Conservation (phyloP, 2,329 filamentous ascomycete genomes). For the Falciphora oryzae region DNA sequence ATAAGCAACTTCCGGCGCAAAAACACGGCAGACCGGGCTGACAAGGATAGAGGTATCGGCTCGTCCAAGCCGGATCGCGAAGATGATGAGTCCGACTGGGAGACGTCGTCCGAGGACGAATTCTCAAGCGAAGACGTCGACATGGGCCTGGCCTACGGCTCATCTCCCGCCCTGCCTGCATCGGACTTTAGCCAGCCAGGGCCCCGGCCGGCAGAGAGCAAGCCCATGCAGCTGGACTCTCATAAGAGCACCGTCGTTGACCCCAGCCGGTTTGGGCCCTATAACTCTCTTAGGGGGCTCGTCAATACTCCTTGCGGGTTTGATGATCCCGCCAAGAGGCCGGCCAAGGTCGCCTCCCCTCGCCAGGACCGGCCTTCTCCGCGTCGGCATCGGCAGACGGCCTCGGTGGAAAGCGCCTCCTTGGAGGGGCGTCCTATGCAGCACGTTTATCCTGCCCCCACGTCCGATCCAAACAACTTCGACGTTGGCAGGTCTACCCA, state of each 20-base stretch:
- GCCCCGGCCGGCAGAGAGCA: background rate
- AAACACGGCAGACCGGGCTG: slow-evolving; percentile 27
- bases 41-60: slow-evolving; percentile 28
- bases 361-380: slow-evolving; percentile 26
- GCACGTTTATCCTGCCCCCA: slow-evolving; percentile 60
- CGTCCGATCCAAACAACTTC: slow-evolving; percentile 57
- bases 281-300: slow-evolving; percentile 54
- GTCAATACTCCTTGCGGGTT: slow-evolving; percentile 53
- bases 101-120: slow-evolving; percentile 39
- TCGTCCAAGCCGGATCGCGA: slow-evolving; percentile 33
- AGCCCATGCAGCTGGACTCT: slow-evolving; percentile 25
- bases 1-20: slow-evolving; percentile 36
- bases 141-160: slow-evolving; percentile 36
- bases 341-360: background rate
- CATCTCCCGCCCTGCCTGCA: slow-evolving; percentile 20
- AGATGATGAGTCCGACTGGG: slow-evolving; percentile 48
- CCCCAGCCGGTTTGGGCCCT: slow-evolving; percentile 52
- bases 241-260: slow-evolving; percentile 48
- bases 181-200: slow-evolving; percentile 22
- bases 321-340: slow-evolving; percentile 27
- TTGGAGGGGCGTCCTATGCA: slow-evolving; percentile 43
- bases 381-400: slow-evolving; percentile 28
- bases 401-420: slow-evolving; percentile 29
- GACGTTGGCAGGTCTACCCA: slow-evolving; percentile 43
- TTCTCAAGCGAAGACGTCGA: slow-evolving; percentile 35